These are phyloP conservation scores for Penicillium sumatraense DNA, from an alignment of 2,329 filamentous ascomycete species.

Conservation along the genomic window DNA sequence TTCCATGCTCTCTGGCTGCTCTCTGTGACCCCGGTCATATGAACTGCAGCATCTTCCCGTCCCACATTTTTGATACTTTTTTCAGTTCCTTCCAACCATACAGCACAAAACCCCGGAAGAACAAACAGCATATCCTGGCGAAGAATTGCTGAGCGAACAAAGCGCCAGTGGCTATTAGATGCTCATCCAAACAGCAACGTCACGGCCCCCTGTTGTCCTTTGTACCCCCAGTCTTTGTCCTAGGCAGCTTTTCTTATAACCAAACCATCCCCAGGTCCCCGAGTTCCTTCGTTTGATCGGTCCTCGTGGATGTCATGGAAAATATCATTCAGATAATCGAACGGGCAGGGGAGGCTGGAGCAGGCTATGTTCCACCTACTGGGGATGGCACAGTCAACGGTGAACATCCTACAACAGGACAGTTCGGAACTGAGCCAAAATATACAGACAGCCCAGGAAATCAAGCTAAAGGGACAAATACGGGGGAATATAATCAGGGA, in stretches of 20 bases:
- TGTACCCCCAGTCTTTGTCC: not conserved
- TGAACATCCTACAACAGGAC: too few species aligned
- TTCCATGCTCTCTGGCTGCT: not conserved
- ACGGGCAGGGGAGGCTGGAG: not conserved
- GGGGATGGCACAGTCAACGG: too few species aligned
- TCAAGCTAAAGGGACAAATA: too few species aligned
- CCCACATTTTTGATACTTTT: not conserved
- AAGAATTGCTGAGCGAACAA: not conserved
- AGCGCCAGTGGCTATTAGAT: not conserved
- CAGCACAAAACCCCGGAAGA: not conserved
- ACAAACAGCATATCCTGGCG: not conserved
- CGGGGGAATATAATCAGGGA: too few species aligned
- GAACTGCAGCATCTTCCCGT: not conserved
- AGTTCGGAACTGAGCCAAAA: too few species aligned
- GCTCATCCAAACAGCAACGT: not conserved
- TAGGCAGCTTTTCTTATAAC: not conserved
- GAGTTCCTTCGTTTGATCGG: not conserved
- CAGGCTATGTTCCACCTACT: not conserved
- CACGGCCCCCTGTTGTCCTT: constrained; percentile 6
- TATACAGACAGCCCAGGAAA: not conserved
- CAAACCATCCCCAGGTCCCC: not conserved
- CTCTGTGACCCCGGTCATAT: not conserved
- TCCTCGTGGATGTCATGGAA: not conserved
- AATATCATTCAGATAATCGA: not conserved
- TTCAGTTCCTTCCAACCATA: not conserved